Base-by-base conservation (phyloP, 148 eudicot species). In the Rhododendron simsii region DNA sequence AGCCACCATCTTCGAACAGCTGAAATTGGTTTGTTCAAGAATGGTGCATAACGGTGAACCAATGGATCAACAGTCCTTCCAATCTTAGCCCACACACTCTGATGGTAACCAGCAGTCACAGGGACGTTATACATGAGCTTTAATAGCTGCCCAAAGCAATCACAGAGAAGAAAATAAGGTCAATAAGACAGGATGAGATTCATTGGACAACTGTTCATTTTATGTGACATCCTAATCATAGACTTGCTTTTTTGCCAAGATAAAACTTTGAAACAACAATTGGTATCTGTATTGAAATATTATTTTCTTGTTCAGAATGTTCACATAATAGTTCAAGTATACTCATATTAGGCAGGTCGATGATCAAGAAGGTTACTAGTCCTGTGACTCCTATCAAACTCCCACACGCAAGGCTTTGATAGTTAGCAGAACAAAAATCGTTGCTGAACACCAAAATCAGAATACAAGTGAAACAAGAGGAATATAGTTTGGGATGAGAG, bases 51-150 rank as follows among this genome's bases (percentile, higher is more conserved):
- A 23, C 92, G 98, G 51, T 94, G 91, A 65, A 95, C 86, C 26
- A 89, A 87, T 13, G 99, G 99, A 87, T 81, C 82, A 50, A 88
- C 88, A 23, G 86, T 90, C 90, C 91, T 91, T 88, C 96, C 95
- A 7, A 98, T 94, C 89, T 89, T 94, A 18, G 96, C 83, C 99
- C 99, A 98, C 65, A 88, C 93, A 59, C 97, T 98, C 89, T 90
- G 96, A 89, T 98, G 99, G 90, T 95, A 92, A 37, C 96, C 89
- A 55, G 95, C 94, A 44, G 98, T 92, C 78, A 89, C 96, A 82
- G 99, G 98, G 61, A 95, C 96, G 47, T 95, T 94, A 88, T 98
- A 98, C 99, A 98, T 98, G 74, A 98, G 98, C 93, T 94, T 98
- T 85, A 98, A 90, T 48, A 98, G 88, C 99, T 98, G 98, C 91